Base-by-base conservation (phyloP, 2,329 filamentous ascomycete species). In the Bertia moriformis region DNA sequence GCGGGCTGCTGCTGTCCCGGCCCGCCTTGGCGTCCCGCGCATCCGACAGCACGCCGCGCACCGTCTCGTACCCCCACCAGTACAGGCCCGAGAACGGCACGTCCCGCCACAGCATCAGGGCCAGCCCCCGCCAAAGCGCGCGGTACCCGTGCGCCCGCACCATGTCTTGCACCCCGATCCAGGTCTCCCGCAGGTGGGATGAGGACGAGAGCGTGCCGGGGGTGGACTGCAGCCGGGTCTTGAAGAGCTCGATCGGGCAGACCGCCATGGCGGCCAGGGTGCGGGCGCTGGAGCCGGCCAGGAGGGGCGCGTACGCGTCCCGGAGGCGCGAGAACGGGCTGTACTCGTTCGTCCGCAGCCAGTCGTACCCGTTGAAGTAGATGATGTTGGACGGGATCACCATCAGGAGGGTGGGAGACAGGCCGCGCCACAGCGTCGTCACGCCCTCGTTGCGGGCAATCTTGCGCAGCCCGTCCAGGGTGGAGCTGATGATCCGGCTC, bases 301-400 rank as follows among this genome's bases (percentile, higher is more conserved):
- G 66, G 1, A 98, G 67, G 0, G 91, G 87, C 4, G 83, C 77
- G 48, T 84, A 86, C 5, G 73, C 69, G 46, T 89, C 83, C 7
- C 79, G 55, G 15, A 69, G 48, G 32, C 65, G 66, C 24, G 69
- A 70, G 44, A 96, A 71, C 0, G 87, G 88, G 48, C 84, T 93
- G 32, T 62, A 63, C 1, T 66, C 63, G 49, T 84, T 82, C 46
- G 71, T 83, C 24, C 91, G 78, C 42, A 98, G 58, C 82, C 87
- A 95, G 53, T 98, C 91, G 59, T 98, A 98, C 29, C 91, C 91
- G 12, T 91, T 93, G 52, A 96, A 95, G 61, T 98, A 98, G 47
- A 98, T 96, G 48, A 98, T 91, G 55, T 98, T 98, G 18, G 79
- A 86, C 0, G 91, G 91, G 4, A 98, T 73, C 0, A 87, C 79